phyloP scores from a whole-genome alignment of 1,139 yeast genomes.

The Ogataea hybrid region DNA sequence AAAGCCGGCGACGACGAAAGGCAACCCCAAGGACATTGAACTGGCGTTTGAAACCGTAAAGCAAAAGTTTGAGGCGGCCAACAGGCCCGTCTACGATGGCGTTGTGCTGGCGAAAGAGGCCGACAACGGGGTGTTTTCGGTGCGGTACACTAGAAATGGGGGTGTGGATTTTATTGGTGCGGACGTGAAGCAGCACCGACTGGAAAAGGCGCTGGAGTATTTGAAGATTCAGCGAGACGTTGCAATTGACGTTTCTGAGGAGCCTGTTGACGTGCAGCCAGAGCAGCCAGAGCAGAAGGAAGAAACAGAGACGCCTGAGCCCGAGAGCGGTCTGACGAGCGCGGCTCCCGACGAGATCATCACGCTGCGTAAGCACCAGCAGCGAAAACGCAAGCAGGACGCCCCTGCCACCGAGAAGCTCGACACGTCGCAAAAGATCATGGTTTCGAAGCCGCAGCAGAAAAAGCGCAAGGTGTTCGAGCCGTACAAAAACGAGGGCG shows the following conservation, averaged over 20 bases:
- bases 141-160: conserved; percentile 20
- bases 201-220: conserved; percentile 10
- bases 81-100: neutral
- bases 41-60: conserved; percentile 18
- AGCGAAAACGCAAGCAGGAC: conserved; percentile 18
- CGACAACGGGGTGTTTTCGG: conserved; percentile 12
- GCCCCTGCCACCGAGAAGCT: conserved; percentile 29
- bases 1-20: neutral
- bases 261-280: conserved; percentile 7
- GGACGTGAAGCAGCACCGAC: conserved; percentile 14
- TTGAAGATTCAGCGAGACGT: conserved; percentile 12
- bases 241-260: conserved; percentile 16
- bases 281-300: neutral
- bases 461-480: conserved; percentile 54
- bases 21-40: conserved; percentile 1
- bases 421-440: conserved; percentile 52
- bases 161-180: conserved; percentile 12
- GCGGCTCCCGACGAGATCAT: conserved; percentile 51
- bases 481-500: conserved; percentile 50
- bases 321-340: neutral
- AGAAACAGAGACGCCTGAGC: conserved; percentile 7
- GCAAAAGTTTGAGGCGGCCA: conserved; percentile 9
- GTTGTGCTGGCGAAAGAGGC: neutral
- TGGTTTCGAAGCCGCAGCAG: conserved; percentile 31
- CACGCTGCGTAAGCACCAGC: conserved; percentile 42